Base-by-base conservation (phyloP, 106 monocot genomes). In the Dendrobium catenatum region DNA sequence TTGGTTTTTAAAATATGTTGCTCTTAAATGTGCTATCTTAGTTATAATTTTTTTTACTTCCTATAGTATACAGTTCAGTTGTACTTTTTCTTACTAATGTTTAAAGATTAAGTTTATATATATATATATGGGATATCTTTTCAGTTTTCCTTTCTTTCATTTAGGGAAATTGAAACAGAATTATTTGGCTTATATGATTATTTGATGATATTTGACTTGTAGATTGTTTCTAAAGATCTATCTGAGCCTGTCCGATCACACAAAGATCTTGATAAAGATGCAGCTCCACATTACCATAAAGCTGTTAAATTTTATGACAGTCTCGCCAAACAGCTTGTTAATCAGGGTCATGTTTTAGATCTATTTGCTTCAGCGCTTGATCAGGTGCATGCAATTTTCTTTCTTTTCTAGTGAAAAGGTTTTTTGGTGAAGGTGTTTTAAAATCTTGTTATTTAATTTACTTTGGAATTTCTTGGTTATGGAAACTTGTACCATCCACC, bases 181-280 rank as follows among this genome's bases (percentile, higher is more conserved):
- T n/a, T 78, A 2, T 79, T 72, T 55, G 29, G 55, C 8, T 77
- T 64, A 64, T 83, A 18, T 72, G 18, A 42, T 48, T 43, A 43
- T 58, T 80, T 42, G 18, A 11, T 15, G 33, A 2, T 37, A 70
- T 64, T 42, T 82, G 2, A 9, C 78, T 42, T 89, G 82, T 81
- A 99, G 99, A 99, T 99, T 90, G 95, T 99, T 7, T 99, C 95
- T 58, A 95, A 95, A 83, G 99, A 99, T 85, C 78, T 99, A 68
- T 95, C 99, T 13, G 99, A 99, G 76, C 99, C 95, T 33, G 90
- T 93, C 15, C 93, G 99, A 46, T 99, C 99, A 16, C 99, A 99
- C 76, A 99, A 99, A 85, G 99, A 99, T 88, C 90, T 99, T 66
- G 99, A 89, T 79, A 99, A 99, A 84, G 99, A 99, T 85, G 95